Conservation (phyloP, 176 grass and related monocot species). For the Areca catechu region DNA sequence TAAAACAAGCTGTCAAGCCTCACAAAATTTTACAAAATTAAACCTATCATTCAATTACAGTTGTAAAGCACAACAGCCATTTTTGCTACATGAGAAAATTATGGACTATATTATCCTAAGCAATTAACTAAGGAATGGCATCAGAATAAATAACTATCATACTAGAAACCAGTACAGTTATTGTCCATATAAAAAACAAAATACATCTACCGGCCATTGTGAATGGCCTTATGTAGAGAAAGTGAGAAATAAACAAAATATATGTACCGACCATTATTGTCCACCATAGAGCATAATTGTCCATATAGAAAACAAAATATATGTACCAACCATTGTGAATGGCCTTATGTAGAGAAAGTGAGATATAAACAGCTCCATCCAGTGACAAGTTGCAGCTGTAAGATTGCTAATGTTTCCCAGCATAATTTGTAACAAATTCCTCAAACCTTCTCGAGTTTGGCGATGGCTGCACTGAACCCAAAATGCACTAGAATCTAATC, state of each 20-base stretch:
- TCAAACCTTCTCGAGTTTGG: slow-evolving; percentile 81
- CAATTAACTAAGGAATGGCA: too few relatives aligned
- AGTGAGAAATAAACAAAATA: slow-evolving; percentile 83
- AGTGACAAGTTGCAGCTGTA: slow-evolving; percentile 64
- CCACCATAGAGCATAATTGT: background rate
- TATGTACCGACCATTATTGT: too few relatives aligned
- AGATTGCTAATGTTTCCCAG: slow-evolving; percentile 69
- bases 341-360: slow-evolving; percentile 90
- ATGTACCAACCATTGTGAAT: slow-evolving; percentile 50
- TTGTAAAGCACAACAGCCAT: too few relatives aligned
- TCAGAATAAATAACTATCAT: too few relatives aligned
- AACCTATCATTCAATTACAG: too few relatives aligned
- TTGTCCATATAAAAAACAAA: background rate
- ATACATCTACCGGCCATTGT: slow-evolving; percentile 40
- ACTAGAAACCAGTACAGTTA: background rate
- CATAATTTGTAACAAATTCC: slow-evolving; percentile 92
- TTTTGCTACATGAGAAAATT: too few relatives aligned
- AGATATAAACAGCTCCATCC: slow-evolving; percentile 88
- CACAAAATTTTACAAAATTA: too few relatives aligned
- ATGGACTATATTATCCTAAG: too few relatives aligned
- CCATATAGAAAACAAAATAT: background rate
- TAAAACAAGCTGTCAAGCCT: too few relatives aligned
- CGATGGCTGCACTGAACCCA: slow-evolving; percentile 86
- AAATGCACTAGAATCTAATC: slow-evolving; percentile 74
- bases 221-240: slow-evolving; percentile 83